phyloP scores from a whole-genome alignment of 352 stramenopile species.

The Pythium brachiatum region DNA sequence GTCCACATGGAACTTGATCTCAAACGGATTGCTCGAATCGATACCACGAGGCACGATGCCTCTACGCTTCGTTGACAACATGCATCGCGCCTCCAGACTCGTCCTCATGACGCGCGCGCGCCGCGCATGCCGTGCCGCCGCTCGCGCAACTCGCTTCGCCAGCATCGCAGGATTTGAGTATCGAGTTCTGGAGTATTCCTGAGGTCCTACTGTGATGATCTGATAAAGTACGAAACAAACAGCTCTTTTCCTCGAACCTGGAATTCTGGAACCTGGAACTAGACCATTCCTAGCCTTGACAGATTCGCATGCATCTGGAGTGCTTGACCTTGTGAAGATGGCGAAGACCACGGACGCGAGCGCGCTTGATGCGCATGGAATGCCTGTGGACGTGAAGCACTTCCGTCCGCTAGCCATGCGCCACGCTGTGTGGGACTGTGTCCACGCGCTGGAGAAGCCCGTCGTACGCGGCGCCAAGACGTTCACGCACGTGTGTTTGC shows the following conservation, averaged over 20 bases:
- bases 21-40: slow-evolving; percentile 41
- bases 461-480: slow-evolving; percentile 17
- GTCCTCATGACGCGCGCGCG: no score
- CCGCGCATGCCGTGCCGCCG: neutral
- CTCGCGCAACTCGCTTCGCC: neutral
- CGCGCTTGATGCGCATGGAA: slow-evolving; percentile 6
- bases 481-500: slow-evolving; percentile 17
- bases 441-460: slow-evolving; percentile 14
- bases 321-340: neutral
- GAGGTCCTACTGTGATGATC: neutral
- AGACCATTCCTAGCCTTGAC: neutral
- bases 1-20: slow-evolving; percentile 44
- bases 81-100: neutral
- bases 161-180: neutral
- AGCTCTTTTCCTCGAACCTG: neutral
- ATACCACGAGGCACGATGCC: slow-evolving; percentile 6
- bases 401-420: slow-evolving; percentile 12
- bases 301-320: neutral
- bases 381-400: slow-evolving; percentile 10
- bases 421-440: slow-evolving; percentile 17
- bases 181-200: neutral
- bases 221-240: neutral
- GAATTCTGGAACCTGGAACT: neutral
- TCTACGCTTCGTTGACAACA: neutral
- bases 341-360: neutral